Base-by-base conservation (phyloP, 2,329 filamentous ascomycete genomes). In the Fusarium incarnatum region DNA sequence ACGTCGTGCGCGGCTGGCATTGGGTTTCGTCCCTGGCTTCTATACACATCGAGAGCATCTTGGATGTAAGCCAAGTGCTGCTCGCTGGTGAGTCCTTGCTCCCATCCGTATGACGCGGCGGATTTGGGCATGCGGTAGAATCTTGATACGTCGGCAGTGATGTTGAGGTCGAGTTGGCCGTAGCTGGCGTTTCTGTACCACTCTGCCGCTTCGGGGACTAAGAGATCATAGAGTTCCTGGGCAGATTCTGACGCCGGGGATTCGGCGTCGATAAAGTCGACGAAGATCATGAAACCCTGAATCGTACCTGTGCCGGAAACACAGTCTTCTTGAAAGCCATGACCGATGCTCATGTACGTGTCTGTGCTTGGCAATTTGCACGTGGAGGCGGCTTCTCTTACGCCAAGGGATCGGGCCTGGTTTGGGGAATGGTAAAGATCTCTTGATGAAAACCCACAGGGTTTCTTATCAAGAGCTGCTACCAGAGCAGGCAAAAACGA, bases 201-300 rank as follows among this genome's bases (percentile, higher is more conserved):
- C 5, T 73, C 42, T 8, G 8, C 42, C 15, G 69, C 55, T 5
- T 60, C 40, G 3, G 67, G 64, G 5, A 74, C 45, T 1, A 71
- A 48, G 18, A 67, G 30, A 41, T 73, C 60, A 15, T 63, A 56
- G 1, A 79, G 66, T 5, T 56, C 53, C 47, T 76, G 23, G 1
- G 76, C 76, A 1, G 75, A 66, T n/a, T 75, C 70, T 3, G 56
- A 57, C 0, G 67, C 67, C 12, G 32, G 46, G 13, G 60, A 55
- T 3, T 72, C 70, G 6, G 56, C 42, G 12, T 80, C 79, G 3
- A 69, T 58, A 50, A 80, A 81, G 68, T 81, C 79, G 55, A 81
- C 72, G 60, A 81, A 81, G 32, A 81, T 70, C 79, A 81, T 80
- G 56, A 72, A 76, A 18, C 73, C 77, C 12, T 57, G 68, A 3